phyloP scores from a whole-genome alignment of 2,329 filamentous ascomycete genomes.

The Cordyceps pruinosa region DNA sequence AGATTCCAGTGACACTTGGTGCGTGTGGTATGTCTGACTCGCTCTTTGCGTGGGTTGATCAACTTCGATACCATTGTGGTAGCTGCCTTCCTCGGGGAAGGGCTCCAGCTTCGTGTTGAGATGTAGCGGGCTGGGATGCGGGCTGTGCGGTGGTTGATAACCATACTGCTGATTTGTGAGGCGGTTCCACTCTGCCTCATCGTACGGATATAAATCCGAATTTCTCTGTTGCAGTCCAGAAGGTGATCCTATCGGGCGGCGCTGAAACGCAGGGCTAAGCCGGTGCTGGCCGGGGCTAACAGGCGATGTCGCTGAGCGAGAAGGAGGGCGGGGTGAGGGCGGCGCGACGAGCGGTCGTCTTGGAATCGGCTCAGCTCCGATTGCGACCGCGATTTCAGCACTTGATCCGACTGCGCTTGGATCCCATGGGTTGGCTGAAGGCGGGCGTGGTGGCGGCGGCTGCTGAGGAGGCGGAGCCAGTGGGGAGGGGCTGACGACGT shows the following conservation, averaged over 20 bases:
- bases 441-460: constrained; percentile 23
- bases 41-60: neutral
- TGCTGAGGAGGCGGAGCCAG: constrained; percentile 5
- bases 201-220: neutral
- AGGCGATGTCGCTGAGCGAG: constrained; percentile 13
- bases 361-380: constrained; percentile 3
- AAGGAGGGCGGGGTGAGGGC: constrained; percentile 1
- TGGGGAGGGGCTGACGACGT: constrained; percentile 4
- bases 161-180: constrained; percentile 4
- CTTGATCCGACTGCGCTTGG: constrained; percentile 20
- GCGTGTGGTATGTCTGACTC: neutral
- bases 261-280: neutral
- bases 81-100: neutral
- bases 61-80: neutral
- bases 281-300: neutral
- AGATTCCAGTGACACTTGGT: constrained; percentile 10
- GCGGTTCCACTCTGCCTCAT: constrained; percentile 10
- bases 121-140: neutral
- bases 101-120: neutral
- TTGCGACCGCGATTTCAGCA: constrained; percentile 5
- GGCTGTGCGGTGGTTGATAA: neutral
- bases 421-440: constrained; percentile 39
- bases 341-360: constrained; percentile 14
- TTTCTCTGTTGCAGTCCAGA: neutral
- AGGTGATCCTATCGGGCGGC: neutral